These are phyloP conservation scores for Microcera coccophila DNA, from an alignment of 2,329 filamentous ascomycete genomes.

Conservation along the genomic window DNA sequence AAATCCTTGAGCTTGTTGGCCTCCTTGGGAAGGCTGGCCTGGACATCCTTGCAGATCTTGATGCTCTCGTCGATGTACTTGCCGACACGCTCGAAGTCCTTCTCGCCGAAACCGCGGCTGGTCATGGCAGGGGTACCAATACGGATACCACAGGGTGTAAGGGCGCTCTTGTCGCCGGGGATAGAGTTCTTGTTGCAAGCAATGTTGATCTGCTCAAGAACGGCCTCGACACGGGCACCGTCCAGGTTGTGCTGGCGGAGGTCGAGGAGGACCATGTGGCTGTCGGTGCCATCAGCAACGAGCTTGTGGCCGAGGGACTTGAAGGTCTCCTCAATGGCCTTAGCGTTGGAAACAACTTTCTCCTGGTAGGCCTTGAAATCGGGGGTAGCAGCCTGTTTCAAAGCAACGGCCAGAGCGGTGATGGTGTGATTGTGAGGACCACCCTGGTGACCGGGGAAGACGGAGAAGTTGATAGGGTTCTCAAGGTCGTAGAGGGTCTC, in stretches of 20 bases:
- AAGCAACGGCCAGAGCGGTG: conserved; percentile 87
- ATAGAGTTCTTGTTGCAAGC: conserved; percentile 99
- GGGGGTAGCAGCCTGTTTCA: conserved; percentile 85
- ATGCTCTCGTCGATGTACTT: conserved; percentile 85
- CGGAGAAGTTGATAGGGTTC: conserved; percentile 95
- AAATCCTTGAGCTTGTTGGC: conserved; percentile 99
- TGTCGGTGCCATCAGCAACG: conserved; percentile 93
- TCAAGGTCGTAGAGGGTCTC: conserved; percentile 90
- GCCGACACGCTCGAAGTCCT: conserved; percentile 88
- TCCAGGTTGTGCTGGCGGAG: conserved; percentile 84
- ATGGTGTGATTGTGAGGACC: conserved; percentile 99
- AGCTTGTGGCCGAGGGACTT: conserved; percentile 90
- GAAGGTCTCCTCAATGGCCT: conserved; percentile 79
- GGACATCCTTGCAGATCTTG: conserved; percentile 85
- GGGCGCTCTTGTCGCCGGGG: conserved; percentile 93
- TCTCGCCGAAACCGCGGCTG: conserved; percentile 84
- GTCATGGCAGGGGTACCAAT: conserved; percentile 98
- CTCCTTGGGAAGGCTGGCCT: conserved; percentile 83
- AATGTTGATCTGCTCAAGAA: conserved; percentile 97
- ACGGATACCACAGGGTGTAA: conserved; percentile 90
- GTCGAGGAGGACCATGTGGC: conserved; percentile 94
- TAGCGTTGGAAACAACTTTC: conserved; percentile 88
- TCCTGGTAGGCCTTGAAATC: conserved; percentile 95
- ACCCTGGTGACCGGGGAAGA: conserved; percentile 98
- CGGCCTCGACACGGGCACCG: conserved; percentile 89